Evolutionary conservation across 768 basidiomycete species (phyloP).

Genomic region (Naganishia randhawae): DNA sequence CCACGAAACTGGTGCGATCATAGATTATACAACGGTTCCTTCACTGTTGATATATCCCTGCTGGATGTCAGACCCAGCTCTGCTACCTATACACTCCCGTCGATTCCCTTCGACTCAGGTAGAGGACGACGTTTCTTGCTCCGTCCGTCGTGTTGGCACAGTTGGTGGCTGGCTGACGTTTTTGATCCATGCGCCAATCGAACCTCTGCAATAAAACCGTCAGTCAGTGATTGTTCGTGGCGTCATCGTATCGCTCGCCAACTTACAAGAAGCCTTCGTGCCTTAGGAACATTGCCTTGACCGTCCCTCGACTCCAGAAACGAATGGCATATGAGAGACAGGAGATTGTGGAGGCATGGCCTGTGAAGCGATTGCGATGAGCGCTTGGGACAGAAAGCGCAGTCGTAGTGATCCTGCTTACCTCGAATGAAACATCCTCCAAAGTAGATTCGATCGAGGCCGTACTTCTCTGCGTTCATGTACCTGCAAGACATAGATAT

Average conservation of each 20-base stretch:
- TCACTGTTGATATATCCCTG: background rate
- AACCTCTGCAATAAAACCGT: constrained; percentile 58
- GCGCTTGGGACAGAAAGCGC: background rate
- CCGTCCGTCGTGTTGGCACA: no score
- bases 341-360: constrained; percentile 93
- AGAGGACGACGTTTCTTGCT: background rate
- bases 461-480: constrained; percentile 99
- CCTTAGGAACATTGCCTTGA: constrained; percentile 89
- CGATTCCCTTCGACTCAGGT: background rate
- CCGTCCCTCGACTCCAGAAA: constrained; percentile 98
- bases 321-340: constrained; percentile 98
- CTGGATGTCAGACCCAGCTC: background rate
- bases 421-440: constrained; percentile 97
- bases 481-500: constrained; percentile 58
- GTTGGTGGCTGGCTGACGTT: constrained; percentile 62
- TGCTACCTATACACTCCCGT: background rate
- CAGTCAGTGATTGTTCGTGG: background rate
- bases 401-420: constrained; percentile 51
- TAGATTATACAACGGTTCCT: background rate
- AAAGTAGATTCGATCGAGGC: constrained; percentile 94
- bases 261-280: constrained; percentile 97
- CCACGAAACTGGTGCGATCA: no score
- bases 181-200: constrained; percentile 96
- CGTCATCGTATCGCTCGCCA: background rate
- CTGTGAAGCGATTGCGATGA: constrained; percentile 42